These are phyloP conservation scores for Cornus kousa DNA, from an alignment of 148 eudicot genomes.

Conservation along the genomic window DNA sequence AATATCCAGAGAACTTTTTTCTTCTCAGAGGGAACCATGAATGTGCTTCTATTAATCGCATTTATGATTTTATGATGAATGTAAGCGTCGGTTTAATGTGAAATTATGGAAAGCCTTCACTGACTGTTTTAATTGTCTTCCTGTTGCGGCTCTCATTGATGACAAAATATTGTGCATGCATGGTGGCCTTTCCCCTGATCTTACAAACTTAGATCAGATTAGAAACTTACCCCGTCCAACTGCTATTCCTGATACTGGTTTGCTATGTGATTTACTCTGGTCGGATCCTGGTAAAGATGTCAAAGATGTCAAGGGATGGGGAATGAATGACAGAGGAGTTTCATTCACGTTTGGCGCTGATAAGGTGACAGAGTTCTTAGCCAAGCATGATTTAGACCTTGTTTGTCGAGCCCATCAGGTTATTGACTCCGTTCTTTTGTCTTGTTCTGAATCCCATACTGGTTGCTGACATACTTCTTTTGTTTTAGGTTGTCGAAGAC, in stretches of 20 bases:
- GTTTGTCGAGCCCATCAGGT: constrained; percentile 88
- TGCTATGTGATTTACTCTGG: constrained; percentile 84
- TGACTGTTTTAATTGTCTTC: constrained; percentile 76
- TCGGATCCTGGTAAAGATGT: constrained; percentile 72
- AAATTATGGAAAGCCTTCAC: constrained; percentile 81
- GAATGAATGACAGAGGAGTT: constrained; percentile 79
- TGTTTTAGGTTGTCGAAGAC: constrained; percentile 71
- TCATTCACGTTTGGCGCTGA: constrained; percentile 74
- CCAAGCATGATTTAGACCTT: constrained; percentile 69
- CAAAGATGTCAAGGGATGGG: constrained; percentile 76
- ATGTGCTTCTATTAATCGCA: constrained; percentile 71
- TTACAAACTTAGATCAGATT: constrained; percentile 59
- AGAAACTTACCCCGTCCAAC: constrained; percentile 65
- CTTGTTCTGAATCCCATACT: background rate
- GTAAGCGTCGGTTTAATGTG: constrained; percentile 74
- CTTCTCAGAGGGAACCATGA: constrained; percentile 78
- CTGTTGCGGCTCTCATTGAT: constrained; percentile 68
- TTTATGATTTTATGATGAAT: constrained; percentile 71
- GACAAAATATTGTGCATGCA: constrained; percentile 84
- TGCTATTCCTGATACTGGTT: constrained; percentile 65
- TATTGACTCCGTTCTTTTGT: background rate
- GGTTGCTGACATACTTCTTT: background rate
- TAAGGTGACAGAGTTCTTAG: constrained; percentile 63
- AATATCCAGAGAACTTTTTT: constrained; percentile 70
- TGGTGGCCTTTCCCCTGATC: constrained; percentile 80